Base-by-base conservation (phyloP, 2,329 filamentous ascomycete species). In the Aureobasidium leucospermi region DNA sequence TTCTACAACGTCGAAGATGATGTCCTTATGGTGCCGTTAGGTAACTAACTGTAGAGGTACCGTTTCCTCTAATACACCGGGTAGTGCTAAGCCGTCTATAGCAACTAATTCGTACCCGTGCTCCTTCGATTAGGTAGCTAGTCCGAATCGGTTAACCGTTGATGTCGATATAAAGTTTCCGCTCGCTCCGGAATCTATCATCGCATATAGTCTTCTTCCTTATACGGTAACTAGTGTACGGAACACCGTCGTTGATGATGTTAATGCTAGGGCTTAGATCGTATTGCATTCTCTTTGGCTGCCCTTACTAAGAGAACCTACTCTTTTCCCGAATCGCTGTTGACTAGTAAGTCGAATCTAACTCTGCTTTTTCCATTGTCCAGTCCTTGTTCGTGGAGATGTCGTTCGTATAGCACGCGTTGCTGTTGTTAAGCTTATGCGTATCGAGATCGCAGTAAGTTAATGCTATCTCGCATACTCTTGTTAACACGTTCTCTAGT, bases 1-100 rank as follows among this genome's bases (percentile, higher is more conserved):
- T n/a, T n/a, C n/a, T n/a, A n/a, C n/a, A n/a, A n/a, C n/a, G n/a
- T n/a, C n/a, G n/a, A n/a, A n/a, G n/a, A n/a, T n/a, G n/a, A n/a
- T n/a, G n/a, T n/a, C n/a, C n/a, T n/a, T n/a, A n/a, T n/a, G n/a
- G n/a, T n/a, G n/a, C n/a, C n/a, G n/a, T n/a, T n/a, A n/a, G n/a
- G n/a, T 46, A 23, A 42, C 56, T 41, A 47, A 28, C 31, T 48
- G 19, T 64, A 42, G 19, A 56, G 31, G 15, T 60, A 39, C 60
- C 61, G 23, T 34, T 29, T 43, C 41, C 16, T 43, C 16, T 43
- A 28, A 23, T 23, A 43, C 41, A 1, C 41, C 6, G 10, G 41
- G 41, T 43, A 43, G 28, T 5, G 41, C 41, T 43, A 28, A 43
- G 4, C 19, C 10, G 19, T 43, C 41, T 43, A 43, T 28, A 43